These are phyloP conservation scores for Suillus fuscotomentosus DNA, from an alignment of 768 basidiomycete genomes.

Conservation along the genomic window DNA sequence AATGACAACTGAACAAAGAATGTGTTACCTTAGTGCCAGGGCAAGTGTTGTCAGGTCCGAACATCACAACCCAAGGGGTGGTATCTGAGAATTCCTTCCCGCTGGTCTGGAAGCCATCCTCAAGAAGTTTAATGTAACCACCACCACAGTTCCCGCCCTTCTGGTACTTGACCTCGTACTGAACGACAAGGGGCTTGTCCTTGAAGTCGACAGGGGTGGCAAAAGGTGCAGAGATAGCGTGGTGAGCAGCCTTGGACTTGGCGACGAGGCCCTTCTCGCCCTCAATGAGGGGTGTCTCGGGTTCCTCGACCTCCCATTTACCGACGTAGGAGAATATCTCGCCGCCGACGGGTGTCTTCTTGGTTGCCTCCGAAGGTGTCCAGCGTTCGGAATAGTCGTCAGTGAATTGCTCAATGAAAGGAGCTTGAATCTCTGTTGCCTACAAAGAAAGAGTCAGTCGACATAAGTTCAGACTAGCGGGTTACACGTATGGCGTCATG, in stretches of 20 bases:
- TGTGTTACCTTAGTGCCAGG: slow-evolving; percentile 81
- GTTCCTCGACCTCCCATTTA: slow-evolving; percentile 94
- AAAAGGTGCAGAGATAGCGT: slow-evolving; percentile 97
- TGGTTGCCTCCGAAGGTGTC: slow-evolving; percentile 96
- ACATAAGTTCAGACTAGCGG: not conserved
- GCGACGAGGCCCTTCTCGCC: slow-evolving; percentile 93
- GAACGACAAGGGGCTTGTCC: slow-evolving; percentile 86
- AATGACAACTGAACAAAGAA: not conserved
- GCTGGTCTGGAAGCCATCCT: slow-evolving; percentile 90
- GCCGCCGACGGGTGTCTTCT: slow-evolving; percentile 93
- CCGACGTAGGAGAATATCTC: slow-evolving; percentile 99
- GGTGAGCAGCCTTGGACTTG: slow-evolving; percentile 96
- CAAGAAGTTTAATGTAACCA: slow-evolving; percentile 96
- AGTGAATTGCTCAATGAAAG: slow-evolving; percentile 96
- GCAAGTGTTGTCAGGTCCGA: slow-evolving; percentile 94
- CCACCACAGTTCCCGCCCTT: slow-evolving; percentile 99
- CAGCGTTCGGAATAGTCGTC: slow-evolving; percentile 88
- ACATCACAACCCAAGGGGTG: slow-evolving; percentile 96
- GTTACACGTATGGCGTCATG: slow-evolving; percentile 11
- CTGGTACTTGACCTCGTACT: slow-evolving; percentile 99
- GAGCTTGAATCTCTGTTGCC: slow-evolving; percentile 78
- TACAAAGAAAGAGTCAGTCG: slow-evolving; percentile 29
- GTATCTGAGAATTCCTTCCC: slow-evolving; percentile 93
- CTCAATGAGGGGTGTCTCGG: slow-evolving; percentile 68
- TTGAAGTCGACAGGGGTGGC: slow-evolving; percentile 72